Base-by-base conservation (phyloP, 2,329 filamentous ascomycete species). In the Aspergillus sp. region DNA sequence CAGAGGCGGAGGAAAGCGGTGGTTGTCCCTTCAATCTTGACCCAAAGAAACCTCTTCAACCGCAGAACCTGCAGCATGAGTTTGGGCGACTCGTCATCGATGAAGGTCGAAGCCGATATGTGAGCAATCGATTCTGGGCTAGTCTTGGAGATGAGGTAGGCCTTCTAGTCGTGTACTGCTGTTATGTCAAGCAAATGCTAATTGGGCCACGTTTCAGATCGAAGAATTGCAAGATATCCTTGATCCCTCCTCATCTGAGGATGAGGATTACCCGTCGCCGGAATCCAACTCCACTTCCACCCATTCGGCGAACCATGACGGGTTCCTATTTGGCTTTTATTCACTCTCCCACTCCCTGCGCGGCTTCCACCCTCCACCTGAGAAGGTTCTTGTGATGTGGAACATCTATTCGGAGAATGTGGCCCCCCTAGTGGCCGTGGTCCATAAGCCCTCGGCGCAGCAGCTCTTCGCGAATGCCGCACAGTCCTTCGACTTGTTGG, bases 181-280 rank as follows among this genome's bases (percentile, higher is more conserved):
- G 8, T 3, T 30, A 7, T 30, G 26, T 30, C 26, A 10, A 2
- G 26, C 26, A 30, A 30, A 30, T 30, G 26, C 10, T 30, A 3
- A 30, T 11, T 30, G 8, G 9, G 7, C 1, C 26, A 7, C 26
- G 26, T 30, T 30, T 41, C 58, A 81, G 78, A 79, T 86, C 17
- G 82, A 84, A 64, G 82, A 86, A 61, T 73, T 86, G 59, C 82
- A 82, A 59, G 78, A 82, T 56, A 80, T 85, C 14, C 72, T 86
- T 3, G 81, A 84, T 50, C 77, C 81, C 44, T 72, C 77, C 2
- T 79, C 77, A 30, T 81, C 82, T 22, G 81, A 84, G 13, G 80
- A 83, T 26, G 80, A 82, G n/a, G 71, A 76, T 43, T 63, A 71
- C 33, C 68, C 75, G n/a, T 77, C 79, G 2, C 76, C 79, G 2